Evolutionary conservation across 176 grass and related monocot species (phyloP), one percentile per base, ranked within the genome.

Genomic region (Neostapfia colusana): DNA sequence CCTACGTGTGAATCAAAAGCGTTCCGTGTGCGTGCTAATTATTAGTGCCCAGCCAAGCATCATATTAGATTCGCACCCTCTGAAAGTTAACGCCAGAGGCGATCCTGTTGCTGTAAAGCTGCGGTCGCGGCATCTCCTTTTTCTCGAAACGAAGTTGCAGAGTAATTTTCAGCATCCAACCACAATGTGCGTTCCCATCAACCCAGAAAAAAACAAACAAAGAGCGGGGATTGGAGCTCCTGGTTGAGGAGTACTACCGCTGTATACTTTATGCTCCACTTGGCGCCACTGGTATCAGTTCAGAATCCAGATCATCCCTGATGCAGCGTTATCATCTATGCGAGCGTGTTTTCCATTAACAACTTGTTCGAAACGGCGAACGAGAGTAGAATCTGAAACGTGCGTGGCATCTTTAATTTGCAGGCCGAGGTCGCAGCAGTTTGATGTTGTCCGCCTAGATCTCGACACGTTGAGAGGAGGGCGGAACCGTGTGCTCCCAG

Each of bases 361-460:
- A 54, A 54, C 8, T 40, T 24, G 40, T 18, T 27, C 39, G 4
- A 27, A 42, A 59, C 36, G 2, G 8, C 36, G 38, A 6, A 4
- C 10, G 55, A 51, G 35, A 49, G 11, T 14, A 61, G 27, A 21
- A 72, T 27, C 54, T 54, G 14, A 65, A 79, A 12, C 21, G 23
- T 4, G 14, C 36, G 25, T 13, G 25, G 20, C 14, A 13, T 61
- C 38, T 10, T 56, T 66, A 54, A 63, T 71, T 21, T 18, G 57
- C 7, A 53, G 64, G 31, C 72, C 58, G 64, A 7, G 78, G 72
- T 45, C 57, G 35, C 7, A 23, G 28, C n/a, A n/a, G n/a, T n/a
- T 64, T 46, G 65, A 25, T 76, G 84, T 70, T 20, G 16, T 18
- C 64, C 72, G 45, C 85, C 39, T 73, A 48, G 28, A 77, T 78